These are phyloP conservation scores for Ophiostoma quercus DNA, from an alignment of 2,329 filamentous ascomycete genomes.

Conservation along the genomic window DNA sequence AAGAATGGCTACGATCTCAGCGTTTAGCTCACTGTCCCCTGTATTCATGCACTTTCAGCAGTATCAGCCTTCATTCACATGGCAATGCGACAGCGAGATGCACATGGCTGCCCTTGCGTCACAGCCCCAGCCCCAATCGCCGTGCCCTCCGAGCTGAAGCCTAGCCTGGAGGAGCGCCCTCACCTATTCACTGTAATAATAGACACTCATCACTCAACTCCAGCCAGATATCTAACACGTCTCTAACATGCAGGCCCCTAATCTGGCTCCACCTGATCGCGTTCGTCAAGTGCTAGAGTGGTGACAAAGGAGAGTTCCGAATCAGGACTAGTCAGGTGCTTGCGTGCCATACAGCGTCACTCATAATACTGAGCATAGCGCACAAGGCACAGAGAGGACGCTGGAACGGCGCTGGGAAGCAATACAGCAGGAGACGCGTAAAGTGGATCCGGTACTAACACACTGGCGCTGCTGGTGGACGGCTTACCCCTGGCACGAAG, in stretches of 20 bases:
- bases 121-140: not conserved
- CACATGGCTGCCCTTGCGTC: slow-evolving; percentile 10
- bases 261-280: not conserved
- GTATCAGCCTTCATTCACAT: not conserved
- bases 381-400: not conserved
- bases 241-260: slow-evolving; percentile 4
- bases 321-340: not conserved
- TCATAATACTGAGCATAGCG: not conserved
- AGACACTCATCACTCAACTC: not conserved
- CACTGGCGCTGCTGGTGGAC: slow-evolving; percentile 13
- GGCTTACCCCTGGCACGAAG: slow-evolving; percentile 23
- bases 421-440: slow-evolving; percentile 20
- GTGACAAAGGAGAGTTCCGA: not conserved
- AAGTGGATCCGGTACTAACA: slow-evolving; percentile 18
- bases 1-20: not conserved
- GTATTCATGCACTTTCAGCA: not conserved
- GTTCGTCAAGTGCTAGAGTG: not conserved
- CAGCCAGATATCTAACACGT: not conserved
- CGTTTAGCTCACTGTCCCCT: not conserved
- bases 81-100: not conserved
- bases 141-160: not conserved
- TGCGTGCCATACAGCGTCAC: slow-evolving; percentile 3
- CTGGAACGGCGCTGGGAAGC: not conserved
- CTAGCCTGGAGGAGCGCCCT: not conserved
- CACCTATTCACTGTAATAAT: too few relatives aligned